Evolutionary conservation across 441 rosid genomes (phyloP).

Genomic region (Croton laevigatus): DNA sequence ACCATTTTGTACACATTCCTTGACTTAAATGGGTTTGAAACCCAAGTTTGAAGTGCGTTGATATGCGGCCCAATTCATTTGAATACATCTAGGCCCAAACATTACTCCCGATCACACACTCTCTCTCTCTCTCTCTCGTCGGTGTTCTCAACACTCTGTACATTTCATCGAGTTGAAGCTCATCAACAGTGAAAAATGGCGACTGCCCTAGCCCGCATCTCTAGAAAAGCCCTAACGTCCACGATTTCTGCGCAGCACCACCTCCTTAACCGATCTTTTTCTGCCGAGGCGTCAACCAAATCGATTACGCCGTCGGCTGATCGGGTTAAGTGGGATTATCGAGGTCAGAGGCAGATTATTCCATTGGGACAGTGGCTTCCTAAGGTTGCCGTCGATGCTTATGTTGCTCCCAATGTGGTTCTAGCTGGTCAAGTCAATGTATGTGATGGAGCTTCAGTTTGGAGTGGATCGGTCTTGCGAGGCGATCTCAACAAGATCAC

Average conservation of each 20-base stretch:
- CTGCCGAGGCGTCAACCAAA: conserved; percentile 45
- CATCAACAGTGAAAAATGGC: conserved; percentile 41
- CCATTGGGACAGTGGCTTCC: conserved; percentile 98
- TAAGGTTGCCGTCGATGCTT: conserved; percentile 92
- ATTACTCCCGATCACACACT: background rate
- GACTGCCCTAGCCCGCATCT: conserved; percentile 52
- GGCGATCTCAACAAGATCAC: conserved; percentile 96
- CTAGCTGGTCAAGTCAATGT: conserved; percentile 92
- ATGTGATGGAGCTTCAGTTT: conserved; percentile 87
- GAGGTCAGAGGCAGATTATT: conserved; percentile 93
- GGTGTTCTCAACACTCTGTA: background rate
- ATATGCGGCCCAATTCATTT: background rate
- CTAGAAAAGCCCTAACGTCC: conserved; percentile 36
- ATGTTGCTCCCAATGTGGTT: conserved; percentile 90
- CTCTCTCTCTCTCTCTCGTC: background rate
- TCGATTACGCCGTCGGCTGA: conserved; percentile 64
- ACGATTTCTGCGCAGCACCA: conserved; percentile 16
- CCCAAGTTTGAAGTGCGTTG: background rate
- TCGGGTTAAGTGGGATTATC: conserved; percentile 94
- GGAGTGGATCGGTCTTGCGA: conserved; percentile 87
- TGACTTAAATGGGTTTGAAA: background rate
- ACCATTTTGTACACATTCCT: too few relatives aligned
- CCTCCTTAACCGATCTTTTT: conserved; percentile 26
- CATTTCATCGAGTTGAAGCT: conserved; percentile 2
- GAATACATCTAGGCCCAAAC: background rate